These are phyloP conservation scores for Phytophthora brassicae DNA, from an alignment of 352 stramenopile species.

Conservation along the genomic window DNA sequence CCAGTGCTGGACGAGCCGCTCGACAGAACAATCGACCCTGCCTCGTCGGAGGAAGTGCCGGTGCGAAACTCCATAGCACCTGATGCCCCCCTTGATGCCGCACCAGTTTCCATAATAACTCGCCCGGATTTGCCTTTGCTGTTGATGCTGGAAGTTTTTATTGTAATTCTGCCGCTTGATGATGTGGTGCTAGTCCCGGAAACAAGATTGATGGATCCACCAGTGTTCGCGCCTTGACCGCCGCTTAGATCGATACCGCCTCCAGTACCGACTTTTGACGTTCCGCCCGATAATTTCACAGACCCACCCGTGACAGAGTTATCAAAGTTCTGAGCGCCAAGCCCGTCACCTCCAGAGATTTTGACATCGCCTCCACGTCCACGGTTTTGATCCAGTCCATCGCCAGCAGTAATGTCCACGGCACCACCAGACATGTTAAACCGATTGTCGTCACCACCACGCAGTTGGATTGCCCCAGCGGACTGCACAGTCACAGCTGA, in stretches of 20 bases:
- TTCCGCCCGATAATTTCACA: slow-evolving; percentile 68
- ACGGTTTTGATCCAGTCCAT: slow-evolving; percentile 75
- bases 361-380: slow-evolving; percentile 75
- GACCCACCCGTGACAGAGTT: slow-evolving; percentile 73
- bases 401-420: slow-evolving; percentile 60
- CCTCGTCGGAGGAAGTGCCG: slow-evolving; percentile 32
- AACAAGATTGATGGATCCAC: slow-evolving; percentile 48
- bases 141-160: slow-evolving; percentile 27
- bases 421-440: slow-evolving; percentile 68
- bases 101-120: slow-evolving; percentile 38
- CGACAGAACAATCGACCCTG: slow-evolving; percentile 34
- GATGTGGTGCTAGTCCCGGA: slow-evolving; percentile 44
- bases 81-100: slow-evolving; percentile 22
- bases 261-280: slow-evolving; percentile 60
- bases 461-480: slow-evolving; percentile 53
- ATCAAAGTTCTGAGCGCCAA: slow-evolving; percentile 70
- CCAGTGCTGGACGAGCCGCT: slow-evolving; percentile 36
- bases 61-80: slow-evolving; percentile 47
- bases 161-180: slow-evolving; percentile 54
- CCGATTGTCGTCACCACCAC: slow-evolving; percentile 60
- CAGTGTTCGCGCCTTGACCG: slow-evolving; percentile 45
- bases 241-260: slow-evolving; percentile 54
- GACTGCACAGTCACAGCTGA: slow-evolving; percentile 42
- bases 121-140: slow-evolving; percentile 28
- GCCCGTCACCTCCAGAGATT: slow-evolving; percentile 68